Conservation (phyloP, 768 basidiomycete genomes). For the Dacryopinax primogenitus region DNA sequence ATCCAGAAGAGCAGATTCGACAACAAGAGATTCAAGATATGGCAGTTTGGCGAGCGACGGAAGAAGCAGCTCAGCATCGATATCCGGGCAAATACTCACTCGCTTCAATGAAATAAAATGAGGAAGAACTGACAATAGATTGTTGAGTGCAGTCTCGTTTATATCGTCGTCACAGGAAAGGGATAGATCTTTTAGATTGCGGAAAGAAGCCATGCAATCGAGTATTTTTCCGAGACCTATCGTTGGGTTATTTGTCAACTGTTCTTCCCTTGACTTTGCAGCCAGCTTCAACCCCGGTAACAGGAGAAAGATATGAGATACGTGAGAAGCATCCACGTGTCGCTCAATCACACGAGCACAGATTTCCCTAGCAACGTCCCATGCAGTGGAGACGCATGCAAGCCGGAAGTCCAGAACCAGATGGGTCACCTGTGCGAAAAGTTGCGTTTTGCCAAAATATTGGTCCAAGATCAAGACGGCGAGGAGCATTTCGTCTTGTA, state of each 20-base stretch:
- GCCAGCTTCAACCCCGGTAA: background rate
- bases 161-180: background rate
- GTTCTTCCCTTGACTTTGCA: background rate
- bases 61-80: background rate
- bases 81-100: background rate
- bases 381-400: background rate
- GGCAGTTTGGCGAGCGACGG: background rate
- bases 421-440: background rate
- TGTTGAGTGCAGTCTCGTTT: background rate
- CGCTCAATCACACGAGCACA: background rate
- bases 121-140: background rate
- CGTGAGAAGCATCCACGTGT: background rate
- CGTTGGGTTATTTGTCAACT: background rate
- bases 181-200: background rate
- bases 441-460: background rate
- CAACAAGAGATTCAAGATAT: background rate
- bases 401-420: background rate
- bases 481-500: background rate
- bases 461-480: background rate
- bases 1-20: background rate
- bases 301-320: background rate
- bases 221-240: background rate
- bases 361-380: background rate
- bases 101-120: background rate
- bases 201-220: background rate